A percentile compares a stretch with the other conserved stretches of the same genome.
phyloP scores from a whole-genome alignment of 176 grass and related monocot genomes.

The Stipa capillata region DNA sequence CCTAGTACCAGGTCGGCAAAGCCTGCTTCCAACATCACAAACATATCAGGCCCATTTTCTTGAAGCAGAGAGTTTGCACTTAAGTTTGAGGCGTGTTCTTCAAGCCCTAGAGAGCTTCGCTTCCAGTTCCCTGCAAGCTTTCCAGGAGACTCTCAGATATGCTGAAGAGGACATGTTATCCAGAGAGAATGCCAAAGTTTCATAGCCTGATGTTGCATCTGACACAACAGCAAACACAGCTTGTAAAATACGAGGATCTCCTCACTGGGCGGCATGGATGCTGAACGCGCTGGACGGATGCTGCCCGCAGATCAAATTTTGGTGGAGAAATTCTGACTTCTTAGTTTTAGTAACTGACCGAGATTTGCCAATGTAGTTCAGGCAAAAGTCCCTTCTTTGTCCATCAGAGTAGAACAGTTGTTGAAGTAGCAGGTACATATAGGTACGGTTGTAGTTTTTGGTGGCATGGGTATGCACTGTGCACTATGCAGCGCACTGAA shows the following conservation, averaged over 20 bases:
- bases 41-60: slow-evolving; percentile 23
- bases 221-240: not conserved
- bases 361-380: not conserved
- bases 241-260: not conserved
- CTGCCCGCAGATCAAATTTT: not conserved
- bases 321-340: slow-evolving; percentile 18
- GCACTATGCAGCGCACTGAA: not conserved
- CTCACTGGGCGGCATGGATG: not conserved
- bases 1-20: slow-evolving; percentile 47
- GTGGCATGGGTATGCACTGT: not conserved
- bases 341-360: slow-evolving; percentile 12
- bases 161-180: slow-evolving; percentile 37
- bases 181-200: slow-evolving; percentile 37
- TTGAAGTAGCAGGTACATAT: slow-evolving; percentile 7
- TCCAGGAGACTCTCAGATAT: slow-evolving; percentile 42
- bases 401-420: slow-evolving; percentile 13
- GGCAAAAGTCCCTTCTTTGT: not conserved
- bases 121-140: slow-evolving; percentile 37
- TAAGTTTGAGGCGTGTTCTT: slow-evolving; percentile 45
- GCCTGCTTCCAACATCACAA: slow-evolving; percentile 20
- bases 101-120: slow-evolving; percentile 54
- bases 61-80: slow-evolving; percentile 39
- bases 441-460: not conserved
- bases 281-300: not conserved
- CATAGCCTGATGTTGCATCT: slow-evolving; percentile 26